phyloP scores from a whole-genome alignment of 495 filamentous ascomycete species.

The Podospora comata region DNA sequence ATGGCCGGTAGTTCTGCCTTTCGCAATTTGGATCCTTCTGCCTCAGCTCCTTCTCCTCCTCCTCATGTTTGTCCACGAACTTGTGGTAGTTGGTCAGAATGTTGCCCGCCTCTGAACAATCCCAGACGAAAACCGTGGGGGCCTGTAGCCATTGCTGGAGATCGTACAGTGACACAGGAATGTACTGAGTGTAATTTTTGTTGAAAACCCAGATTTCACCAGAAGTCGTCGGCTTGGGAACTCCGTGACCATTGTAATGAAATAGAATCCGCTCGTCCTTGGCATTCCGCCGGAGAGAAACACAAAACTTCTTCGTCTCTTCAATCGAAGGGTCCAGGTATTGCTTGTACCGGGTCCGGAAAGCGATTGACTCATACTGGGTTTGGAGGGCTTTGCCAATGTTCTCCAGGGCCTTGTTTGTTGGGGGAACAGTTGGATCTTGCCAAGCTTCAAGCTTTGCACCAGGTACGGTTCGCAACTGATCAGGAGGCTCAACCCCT shows the following conservation, averaged over 20 bases:
- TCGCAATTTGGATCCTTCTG: slow-evolving; percentile 70
- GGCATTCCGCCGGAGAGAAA: slow-evolving; percentile 81
- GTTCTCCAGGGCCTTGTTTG: slow-evolving; percentile 82
- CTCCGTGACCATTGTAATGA: slow-evolving; percentile 98
- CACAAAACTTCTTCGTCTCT: slow-evolving; percentile 93
- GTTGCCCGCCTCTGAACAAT: slow-evolving; percentile 92
- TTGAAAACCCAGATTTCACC: slow-evolving; percentile 99
- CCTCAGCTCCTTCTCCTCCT: slow-evolving; percentile 70
- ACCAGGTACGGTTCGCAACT: slow-evolving; percentile 85
- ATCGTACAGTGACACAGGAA: slow-evolving; percentile 93
- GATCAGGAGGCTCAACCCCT: slow-evolving; percentile 94
- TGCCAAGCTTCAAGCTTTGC: slow-evolving; percentile 97
- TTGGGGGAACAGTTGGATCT: slow-evolving; percentile 76
- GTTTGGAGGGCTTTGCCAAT: slow-evolving; percentile 93
- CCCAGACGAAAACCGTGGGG: slow-evolving; percentile 94
- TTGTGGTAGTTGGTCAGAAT: slow-evolving; percentile 92
- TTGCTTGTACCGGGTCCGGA: slow-evolving; percentile 93
- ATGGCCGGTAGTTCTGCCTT: slow-evolving; percentile 60
- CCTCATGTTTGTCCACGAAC: slow-evolving; percentile 90
- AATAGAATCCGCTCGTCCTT: slow-evolving; percentile 94
- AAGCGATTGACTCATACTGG: slow-evolving; percentile 92
- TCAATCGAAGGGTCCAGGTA: slow-evolving; percentile 95
- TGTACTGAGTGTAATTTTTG: slow-evolving; percentile 97
- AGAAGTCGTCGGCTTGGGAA: slow-evolving; percentile 92
- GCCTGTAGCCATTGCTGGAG: slow-evolving; percentile 94